These are phyloP conservation scores for Apiospora kogelbergensis DNA, from an alignment of 2,329 filamentous ascomycete species.

Conservation along the genomic window DNA sequence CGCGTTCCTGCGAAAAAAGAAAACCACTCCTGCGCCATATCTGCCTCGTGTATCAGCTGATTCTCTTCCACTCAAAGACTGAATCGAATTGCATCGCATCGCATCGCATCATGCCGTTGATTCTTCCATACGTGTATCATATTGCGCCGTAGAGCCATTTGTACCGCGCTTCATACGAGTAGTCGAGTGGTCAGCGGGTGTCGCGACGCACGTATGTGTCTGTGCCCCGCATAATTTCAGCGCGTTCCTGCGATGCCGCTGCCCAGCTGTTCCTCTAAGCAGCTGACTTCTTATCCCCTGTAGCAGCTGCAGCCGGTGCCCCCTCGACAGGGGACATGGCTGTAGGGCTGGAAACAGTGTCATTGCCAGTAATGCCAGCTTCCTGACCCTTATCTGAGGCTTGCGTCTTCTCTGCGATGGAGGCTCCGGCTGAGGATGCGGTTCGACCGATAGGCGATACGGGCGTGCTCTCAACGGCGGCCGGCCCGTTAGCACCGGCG, in stretches of 20 bases:
- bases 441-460: constrained; percentile 31
- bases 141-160: neutral
- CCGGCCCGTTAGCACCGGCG: constrained; percentile 49
- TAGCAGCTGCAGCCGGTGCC: neutral
- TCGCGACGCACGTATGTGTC: neutral
- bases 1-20: neutral
- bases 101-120: neutral
- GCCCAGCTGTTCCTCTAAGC: neutral
- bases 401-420: constrained; percentile 25
- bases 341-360: constrained; percentile 32
- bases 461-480: constrained; percentile 33
- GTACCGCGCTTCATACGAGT: neutral
- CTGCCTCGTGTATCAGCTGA: neutral
- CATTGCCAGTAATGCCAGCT: constrained; percentile 42
- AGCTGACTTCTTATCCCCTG: constrained; percentile 4
- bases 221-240: neutral
- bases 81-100: neutral
- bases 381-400: constrained; percentile 41
- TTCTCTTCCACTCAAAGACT: neutral
- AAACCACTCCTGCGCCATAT: neutral
- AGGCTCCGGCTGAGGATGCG: constrained; percentile 22
- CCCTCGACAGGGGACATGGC: constrained; percentile 27
- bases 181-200: neutral
- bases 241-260: neutral
- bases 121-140: neutral